Evolutionary conservation across 306 rosid genomes (phyloP), one percentile per base, ranked within the genome.

Genomic region (Vachellia pachyceras): DNA sequence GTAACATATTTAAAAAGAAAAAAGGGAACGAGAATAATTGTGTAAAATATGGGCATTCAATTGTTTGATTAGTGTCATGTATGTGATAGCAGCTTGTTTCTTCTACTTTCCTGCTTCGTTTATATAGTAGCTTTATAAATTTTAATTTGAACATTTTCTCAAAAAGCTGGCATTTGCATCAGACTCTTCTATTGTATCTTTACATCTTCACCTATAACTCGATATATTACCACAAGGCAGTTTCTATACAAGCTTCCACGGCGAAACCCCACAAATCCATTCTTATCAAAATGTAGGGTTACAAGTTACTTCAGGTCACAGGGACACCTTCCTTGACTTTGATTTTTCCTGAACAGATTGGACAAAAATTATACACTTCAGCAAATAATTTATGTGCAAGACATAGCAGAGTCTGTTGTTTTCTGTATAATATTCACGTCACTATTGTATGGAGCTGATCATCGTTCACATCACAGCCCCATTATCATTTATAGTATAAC

Each of bases 61-160:
- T 86, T 81, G 72, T 83, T 87, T 83, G 77, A 78, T 83, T 63
- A 75, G 45, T 87, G 73, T 73, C 69, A 73, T 74, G 73, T 72
- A 69, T 58, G 76, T 70, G 22, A 84, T 83, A 78, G 54, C 39
- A 57, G 55, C 65, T 7, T 25, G 63, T 79, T 82, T 85, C 68
- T 63, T 66, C 77, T 61, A 40, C 1, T 58, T 47, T 64, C 73
- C 69, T 69, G 35, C 7, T 45, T 20, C 3, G 8, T 55, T 52
- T 55, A 55, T 57, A 22, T 58, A 20, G 6, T 22, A 60, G 36
- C 37, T 52, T 18, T 5, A 10, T 23, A 60, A 54, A 18, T 54
- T 17, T 9, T 52, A 5, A n/a, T 18, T 54, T 54, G 60, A 54
- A 54, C n/a, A 7, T 54, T 54, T 14, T 54, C 25, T 58, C 35